A percentile compares a stretch with the other conserved stretches of the same genome.
phyloP scores from a whole-genome alignment of 495 filamentous ascomycete genomes.

The Sphaerosporella brunnea region DNA sequence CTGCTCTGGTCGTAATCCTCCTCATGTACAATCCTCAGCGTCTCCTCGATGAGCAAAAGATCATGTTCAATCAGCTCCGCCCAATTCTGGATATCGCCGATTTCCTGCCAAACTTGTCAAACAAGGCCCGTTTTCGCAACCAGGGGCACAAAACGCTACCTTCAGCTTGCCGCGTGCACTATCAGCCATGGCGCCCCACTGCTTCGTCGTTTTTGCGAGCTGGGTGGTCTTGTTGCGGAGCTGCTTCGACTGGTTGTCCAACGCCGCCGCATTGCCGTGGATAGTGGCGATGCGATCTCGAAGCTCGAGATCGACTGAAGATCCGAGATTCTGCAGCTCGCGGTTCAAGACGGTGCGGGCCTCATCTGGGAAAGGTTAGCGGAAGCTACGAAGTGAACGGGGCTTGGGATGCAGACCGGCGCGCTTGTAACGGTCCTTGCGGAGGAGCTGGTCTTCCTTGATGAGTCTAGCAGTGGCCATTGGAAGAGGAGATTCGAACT shows the following conservation, averaged over 20 bases:
- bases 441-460: conserved; percentile 24
- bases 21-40: conserved; percentile 45
- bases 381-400: background rate
- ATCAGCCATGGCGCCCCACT: conserved; percentile 49
- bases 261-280: conserved; percentile 49
- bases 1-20: conserved; percentile 17
- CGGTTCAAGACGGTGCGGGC: conserved; percentile 20
- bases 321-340: conserved; percentile 33
- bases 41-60: conserved; percentile 75
- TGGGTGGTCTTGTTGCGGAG: conserved; percentile 44
- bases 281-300: conserved; percentile 56
- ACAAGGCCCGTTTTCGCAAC: background rate
- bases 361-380: conserved; percentile 16
- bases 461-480: conserved; percentile 25
- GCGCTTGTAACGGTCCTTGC: conserved; percentile 26
- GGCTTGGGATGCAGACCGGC: conserved; percentile 17
- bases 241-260: conserved; percentile 56
- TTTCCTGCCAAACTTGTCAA: conserved; percentile 35
- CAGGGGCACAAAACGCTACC: conserved; percentile 8
- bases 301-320: conserved; percentile 49
- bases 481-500: conserved; percentile 12
- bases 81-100: conserved; percentile 96
- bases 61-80: conserved; percentile 90
- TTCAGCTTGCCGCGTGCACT: conserved; percentile 57
- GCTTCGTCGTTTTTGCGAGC: conserved; percentile 54